Conservation (phyloP, 768 basidiomycete genomes). For the Leccinum uliginosum region DNA sequence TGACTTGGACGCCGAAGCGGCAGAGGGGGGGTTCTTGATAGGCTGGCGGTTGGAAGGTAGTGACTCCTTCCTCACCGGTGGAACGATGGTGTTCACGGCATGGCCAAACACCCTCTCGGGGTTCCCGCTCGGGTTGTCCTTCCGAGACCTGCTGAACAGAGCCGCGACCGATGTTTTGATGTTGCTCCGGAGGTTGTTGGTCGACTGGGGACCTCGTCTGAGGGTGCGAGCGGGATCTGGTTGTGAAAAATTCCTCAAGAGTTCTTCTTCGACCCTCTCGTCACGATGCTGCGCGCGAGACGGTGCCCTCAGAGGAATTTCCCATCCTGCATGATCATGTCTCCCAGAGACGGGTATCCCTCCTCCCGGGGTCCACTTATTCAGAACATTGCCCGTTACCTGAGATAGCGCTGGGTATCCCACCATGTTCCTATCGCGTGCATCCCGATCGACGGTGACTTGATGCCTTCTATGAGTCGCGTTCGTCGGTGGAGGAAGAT, state of each 20-base stretch:
- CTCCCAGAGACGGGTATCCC: neutral
- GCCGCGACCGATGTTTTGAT: constrained; percentile 4
- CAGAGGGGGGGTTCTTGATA: neutral
- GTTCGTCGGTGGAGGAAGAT: neutral
- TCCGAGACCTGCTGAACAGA: constrained; percentile 1
- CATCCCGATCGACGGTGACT: neutral
- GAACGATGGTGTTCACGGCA: constrained; percentile 3
- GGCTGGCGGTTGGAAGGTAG: constrained; percentile 4
- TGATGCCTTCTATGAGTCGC: neutral
- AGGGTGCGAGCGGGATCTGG: constrained; percentile 1
- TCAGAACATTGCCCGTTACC: constrained; percentile 9
- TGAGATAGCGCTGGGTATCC: constrained; percentile 18
- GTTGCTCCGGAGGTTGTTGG: constrained; percentile 1
- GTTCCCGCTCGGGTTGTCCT: neutral
- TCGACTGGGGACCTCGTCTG: constrained; percentile 5
- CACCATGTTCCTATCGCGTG: neutral
- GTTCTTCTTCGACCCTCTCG: neutral
- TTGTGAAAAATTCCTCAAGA: neutral
- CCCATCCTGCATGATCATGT: constrained; percentile 2
- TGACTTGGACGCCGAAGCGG: constrained; percentile 4
- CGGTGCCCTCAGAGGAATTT: neutral
- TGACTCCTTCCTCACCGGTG: constrained; percentile 15
- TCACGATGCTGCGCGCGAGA: neutral
- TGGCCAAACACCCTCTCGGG: constrained; percentile 16
- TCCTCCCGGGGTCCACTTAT: constrained; percentile 2